phyloP scores from a whole-genome alignment of 768 basidiomycete species.

The Boletus rubroflammeus region DNA sequence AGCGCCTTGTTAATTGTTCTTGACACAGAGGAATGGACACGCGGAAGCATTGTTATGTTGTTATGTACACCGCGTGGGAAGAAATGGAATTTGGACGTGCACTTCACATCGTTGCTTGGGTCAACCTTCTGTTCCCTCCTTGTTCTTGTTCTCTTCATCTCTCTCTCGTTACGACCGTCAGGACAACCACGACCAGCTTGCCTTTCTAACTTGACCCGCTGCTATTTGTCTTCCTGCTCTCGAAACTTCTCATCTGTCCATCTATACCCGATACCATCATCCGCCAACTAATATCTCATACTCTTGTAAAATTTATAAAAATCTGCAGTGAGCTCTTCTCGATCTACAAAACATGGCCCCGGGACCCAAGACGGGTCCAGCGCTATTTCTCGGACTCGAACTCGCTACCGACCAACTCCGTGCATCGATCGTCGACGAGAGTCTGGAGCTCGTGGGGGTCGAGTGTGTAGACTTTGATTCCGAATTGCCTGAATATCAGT shows the following conservation, averaged over 20 bases:
- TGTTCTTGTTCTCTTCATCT: conserved; percentile 10
- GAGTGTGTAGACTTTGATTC: conserved; percentile 82
- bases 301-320: conserved; percentile 4
- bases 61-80: conserved; percentile 29
- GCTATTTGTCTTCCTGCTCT: conserved; percentile 11
- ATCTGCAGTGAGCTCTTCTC: not conserved
- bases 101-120: conserved; percentile 10
- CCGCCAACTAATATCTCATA: conserved; percentile 15
- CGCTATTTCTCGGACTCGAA: conserved; percentile 84
- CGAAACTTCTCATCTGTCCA: conserved; percentile 7
- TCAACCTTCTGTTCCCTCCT: conserved; percentile 7
- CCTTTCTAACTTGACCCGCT: conserved; percentile 1
- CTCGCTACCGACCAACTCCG: conserved; percentile 81
- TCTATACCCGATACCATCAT: conserved; percentile 33
- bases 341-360: conserved; percentile 29
- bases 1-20: not conserved
- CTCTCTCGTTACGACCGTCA: conserved; percentile 26
- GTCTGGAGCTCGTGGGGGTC: conserved; percentile 75
- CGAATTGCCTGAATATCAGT: conserved; percentile 80
- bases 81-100: conserved; percentile 15
- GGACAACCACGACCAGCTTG: conserved; percentile 16
- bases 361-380: conserved; percentile 38
- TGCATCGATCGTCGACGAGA: conserved; percentile 80
- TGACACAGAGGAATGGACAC: conserved; percentile 36
- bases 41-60: not conserved